Percentiles rank a stretch among this genome's conserved stretches.
These are phyloP conservation scores for Linum trigynum DNA, from an alignment of 345 rosid species.

Conservation along the genomic window DNA sequence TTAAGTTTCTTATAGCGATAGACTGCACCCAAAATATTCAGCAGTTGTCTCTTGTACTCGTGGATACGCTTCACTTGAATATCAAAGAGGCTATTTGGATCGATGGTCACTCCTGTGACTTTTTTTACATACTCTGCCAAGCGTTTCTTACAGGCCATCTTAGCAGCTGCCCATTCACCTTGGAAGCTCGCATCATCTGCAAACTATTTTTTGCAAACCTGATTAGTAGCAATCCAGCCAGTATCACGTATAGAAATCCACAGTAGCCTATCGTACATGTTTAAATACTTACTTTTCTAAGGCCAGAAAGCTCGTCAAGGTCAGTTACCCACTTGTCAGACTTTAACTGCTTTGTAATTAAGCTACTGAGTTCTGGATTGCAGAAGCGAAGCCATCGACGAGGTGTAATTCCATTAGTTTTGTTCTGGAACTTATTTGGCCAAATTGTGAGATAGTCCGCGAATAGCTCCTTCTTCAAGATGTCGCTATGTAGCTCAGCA, in stretches of 20 bases:
- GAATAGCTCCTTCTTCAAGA: constrained; percentile 74
- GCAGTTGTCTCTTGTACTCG: constrained; percentile 90
- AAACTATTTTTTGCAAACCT: constrained; percentile 43
- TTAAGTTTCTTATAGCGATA: constrained; percentile 84
- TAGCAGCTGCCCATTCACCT: constrained; percentile 87
- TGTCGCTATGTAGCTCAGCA: constrained; percentile 93
- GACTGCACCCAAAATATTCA: constrained; percentile 82
- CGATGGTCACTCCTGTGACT: constrained; percentile 73
- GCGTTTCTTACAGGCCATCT: constrained; percentile 77
- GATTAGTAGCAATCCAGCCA: constrained; percentile 12
- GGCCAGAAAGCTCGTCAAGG: constrained; percentile 80
- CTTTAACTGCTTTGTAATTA: constrained; percentile 85
- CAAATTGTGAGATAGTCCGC: constrained; percentile 87
- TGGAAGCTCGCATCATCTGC: constrained; percentile 68
- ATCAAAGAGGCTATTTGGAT: constrained; percentile 78
- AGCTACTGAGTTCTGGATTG: constrained; percentile 88
- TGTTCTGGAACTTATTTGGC: constrained; percentile 92
- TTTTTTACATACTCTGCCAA: constrained; percentile 59
- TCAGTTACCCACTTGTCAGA: constrained; percentile 83
- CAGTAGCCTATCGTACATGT: not conserved
- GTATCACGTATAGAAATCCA: not conserved
- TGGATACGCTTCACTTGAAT: constrained; percentile 98
- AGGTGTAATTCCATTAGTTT: constrained; percentile 95
- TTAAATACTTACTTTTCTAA: constrained; percentile 47
- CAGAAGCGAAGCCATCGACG: constrained; percentile 95